Conservation (phyloP, 73 alveolate species). For the Tetrahymena thermophila region DNA sequence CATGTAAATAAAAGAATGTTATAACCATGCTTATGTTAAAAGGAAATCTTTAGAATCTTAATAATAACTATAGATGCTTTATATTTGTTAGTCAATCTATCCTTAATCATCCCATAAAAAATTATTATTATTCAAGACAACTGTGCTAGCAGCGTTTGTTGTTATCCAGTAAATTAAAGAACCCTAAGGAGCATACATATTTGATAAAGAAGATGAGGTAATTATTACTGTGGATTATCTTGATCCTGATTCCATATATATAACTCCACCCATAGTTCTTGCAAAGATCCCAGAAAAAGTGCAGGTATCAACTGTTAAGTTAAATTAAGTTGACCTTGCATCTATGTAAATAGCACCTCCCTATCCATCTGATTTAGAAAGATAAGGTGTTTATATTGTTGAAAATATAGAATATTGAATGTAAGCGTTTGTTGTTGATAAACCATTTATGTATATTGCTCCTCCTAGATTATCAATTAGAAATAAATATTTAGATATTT, state of each 20-base stretch:
- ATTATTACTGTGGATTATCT: neutral
- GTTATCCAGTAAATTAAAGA: neutral
- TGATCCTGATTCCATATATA: neutral
- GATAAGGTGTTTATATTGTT: neutral
- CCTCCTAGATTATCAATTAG: neutral
- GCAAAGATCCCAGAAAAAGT: neutral
- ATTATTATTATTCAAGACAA: neutral
- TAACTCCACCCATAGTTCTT: neutral
- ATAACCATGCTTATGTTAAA: neutral
- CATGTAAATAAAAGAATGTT: neutral
- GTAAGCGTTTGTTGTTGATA: neutral
- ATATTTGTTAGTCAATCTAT: neutral
- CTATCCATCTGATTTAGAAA: neutral
- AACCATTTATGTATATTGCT: neutral
- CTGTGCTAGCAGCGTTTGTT: neutral
- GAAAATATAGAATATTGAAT: neutral
- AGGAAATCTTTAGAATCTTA: neutral
- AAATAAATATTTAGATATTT: neutral
- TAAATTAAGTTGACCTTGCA: neutral
- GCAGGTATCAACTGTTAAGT: neutral
- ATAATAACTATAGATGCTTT: neutral
- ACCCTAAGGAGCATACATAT: neutral
- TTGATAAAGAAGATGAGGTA: neutral
- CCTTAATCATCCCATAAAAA: neutral
- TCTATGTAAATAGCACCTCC: neutral